Evolutionary conservation across 148 eudicot genomes (phyloP).

Genomic region (Dysphania ambrosioides): DNA sequence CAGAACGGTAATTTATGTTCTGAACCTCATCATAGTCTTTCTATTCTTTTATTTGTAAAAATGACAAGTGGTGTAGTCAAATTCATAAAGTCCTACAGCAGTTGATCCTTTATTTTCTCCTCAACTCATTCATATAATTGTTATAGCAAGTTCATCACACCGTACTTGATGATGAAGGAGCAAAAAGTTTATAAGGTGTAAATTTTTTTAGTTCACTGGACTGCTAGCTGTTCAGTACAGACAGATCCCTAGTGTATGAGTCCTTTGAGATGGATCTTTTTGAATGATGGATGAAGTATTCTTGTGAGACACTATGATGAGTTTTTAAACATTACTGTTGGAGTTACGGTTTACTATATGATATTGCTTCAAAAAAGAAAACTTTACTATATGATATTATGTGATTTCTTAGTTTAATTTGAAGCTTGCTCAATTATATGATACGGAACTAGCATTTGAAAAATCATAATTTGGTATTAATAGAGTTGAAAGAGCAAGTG

Average conservation of each 20-base stretch:
- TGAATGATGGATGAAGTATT: neutral
- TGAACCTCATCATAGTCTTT: neutral
- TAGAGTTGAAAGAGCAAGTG: neutral
- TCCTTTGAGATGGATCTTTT: too few species aligned
- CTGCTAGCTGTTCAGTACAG: neutral
- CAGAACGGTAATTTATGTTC: slow-evolving; percentile 56
- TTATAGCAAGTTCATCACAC: neutral
- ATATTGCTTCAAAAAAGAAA: too few species aligned
- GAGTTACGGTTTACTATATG: too few species aligned
- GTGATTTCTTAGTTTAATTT: neutral
- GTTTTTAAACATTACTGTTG: too few species aligned
- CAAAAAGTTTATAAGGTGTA: neutral
- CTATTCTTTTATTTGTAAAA: neutral
- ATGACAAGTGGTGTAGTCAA: neutral
- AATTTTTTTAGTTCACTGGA: neutral
- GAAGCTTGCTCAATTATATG: neutral
- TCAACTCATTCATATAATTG: neutral
- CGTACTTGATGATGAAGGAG: neutral
- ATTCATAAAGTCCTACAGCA: neutral
- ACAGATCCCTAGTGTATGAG: too few species aligned
- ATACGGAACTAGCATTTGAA: neutral
- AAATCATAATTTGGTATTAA: neutral
- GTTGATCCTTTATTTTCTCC: neutral
- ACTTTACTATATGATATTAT: neutral
- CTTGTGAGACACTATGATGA: neutral